Percentiles rank a stretch among this genome's conserved stretches.
phyloP scores from a whole-genome alignment of 2,329 filamentous ascomycete genomes.

The Penicillium sp. region DNA sequence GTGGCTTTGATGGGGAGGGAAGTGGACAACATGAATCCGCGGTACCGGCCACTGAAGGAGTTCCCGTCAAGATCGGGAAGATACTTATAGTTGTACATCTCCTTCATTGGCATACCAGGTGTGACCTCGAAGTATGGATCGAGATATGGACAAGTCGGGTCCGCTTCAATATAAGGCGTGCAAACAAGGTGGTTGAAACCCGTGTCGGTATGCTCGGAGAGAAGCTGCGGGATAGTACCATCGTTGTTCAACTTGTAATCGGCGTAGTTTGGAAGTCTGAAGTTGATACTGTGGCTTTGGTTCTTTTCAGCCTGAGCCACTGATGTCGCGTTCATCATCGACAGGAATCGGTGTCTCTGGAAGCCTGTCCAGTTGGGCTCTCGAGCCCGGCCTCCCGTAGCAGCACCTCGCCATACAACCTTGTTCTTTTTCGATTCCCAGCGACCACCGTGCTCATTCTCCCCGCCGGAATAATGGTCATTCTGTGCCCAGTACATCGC shows the following conservation, averaged over 20 bases:
- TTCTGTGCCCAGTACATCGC: conserved; percentile 51
- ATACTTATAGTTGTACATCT: conserved; percentile 60
- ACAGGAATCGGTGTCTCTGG: conserved; percentile 71
- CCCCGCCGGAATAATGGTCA: conserved; percentile 43
- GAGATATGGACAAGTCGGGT: conserved; percentile 48
- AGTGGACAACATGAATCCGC: conserved; percentile 66
- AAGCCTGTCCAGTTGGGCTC: conserved; percentile 66
- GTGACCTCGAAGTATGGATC: conserved; percentile 40
- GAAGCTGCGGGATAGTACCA: conserved; percentile 40
- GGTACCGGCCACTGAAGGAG: conserved; percentile 66
- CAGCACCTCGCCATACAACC: conserved; percentile 50
- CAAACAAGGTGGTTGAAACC: conserved; percentile 48
- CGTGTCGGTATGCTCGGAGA: conserved; percentile 40
- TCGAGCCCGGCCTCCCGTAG: conserved; percentile 48
- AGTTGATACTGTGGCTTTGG: conserved; percentile 29
- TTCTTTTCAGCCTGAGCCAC: conserved; percentile 51
- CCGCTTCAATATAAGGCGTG: conserved; percentile 33
- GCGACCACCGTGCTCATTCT: conserved; percentile 33
- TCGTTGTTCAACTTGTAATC: conserved; percentile 43
- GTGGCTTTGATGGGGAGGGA: conserved; percentile 74
- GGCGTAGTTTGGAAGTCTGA: conserved; percentile 36
- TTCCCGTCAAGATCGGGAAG: conserved; percentile 76
- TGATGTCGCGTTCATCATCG: conserved; percentile 67
- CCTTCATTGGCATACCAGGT: conserved; percentile 26
- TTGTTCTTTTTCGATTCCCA: conserved; percentile 46